Base-by-base conservation (phyloP, 306 rosid genomes). In the Quercus bicolor region DNA sequence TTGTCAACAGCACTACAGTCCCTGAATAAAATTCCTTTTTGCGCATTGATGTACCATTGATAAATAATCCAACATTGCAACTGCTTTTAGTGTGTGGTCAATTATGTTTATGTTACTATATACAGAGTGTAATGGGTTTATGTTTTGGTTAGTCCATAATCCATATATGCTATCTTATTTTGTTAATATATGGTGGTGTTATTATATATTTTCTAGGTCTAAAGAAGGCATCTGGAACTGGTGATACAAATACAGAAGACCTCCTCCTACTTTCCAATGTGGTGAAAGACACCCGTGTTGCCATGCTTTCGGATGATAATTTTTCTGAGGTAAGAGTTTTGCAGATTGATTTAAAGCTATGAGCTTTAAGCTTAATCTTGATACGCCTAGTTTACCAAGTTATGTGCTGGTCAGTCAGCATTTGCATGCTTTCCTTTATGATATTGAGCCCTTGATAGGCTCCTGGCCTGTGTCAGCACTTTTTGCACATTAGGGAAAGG, bases 291-390 rank as follows among this genome's bases (percentile, higher is more conserved):
- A 68, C 88, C 77, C 75, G 45, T 59, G 70, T 90, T 71, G 72
- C 61, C 75, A 77, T 81, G 91, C 97, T 94, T 77, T 90, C 96
- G 0, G 96, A 94, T 76, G 97, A 90, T 66, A 83, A 90, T 77
- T 92, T 94, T 87, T 76, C 94, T 24, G 85, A 82, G 93, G 95
- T 89, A 84, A 80, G 65, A 53, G 37, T 64, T 40, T 82, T 69
- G 65, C 72, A 55, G 57, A 29, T 77, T 80, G 6, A 40, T 77
- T 87, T 72, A 68, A 62, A 56, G 72, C 74, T 70, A 43, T 64
- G 13, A 29, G 70, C 70, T 64, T 40, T 40, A 40, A 8, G 45
- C 12, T 40, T 62, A n/a, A 20, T 56, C 23, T n/a, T 19, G 28
- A 8, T 14, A 19, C 26, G 34, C 37, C 29, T 64, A 28, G 70